A percentile compares a stretch with the other conserved stretches of the same genome.
Evolutionary conservation across 2,329 filamentous ascomycete species (phyloP).

Genomic region (Xenosphaeropsis pyriputrescens): DNA sequence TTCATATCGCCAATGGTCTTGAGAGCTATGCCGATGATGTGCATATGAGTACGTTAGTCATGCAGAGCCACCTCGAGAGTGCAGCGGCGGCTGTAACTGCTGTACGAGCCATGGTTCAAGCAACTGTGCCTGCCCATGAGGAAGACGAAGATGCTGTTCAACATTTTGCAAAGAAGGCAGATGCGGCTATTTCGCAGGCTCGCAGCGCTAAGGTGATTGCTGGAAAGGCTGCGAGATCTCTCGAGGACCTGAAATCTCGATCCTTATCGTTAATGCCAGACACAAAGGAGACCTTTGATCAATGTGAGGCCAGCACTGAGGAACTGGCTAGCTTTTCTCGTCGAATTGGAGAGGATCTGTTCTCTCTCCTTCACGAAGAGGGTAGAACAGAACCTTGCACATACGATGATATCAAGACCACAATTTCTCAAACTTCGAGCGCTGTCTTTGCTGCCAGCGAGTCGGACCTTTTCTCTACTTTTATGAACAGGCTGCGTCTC

Average conservation of each 20-base stretch:
- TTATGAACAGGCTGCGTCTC: conserved; percentile 50
- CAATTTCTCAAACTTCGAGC: conserved; percentile 41
- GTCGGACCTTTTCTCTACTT: conserved; percentile 54
- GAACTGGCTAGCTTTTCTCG: conserved; percentile 53
- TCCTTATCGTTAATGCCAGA: conserved; percentile 60
- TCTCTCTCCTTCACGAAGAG: conserved; percentile 55
- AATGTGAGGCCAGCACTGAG: conserved; percentile 47
- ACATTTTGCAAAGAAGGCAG: conserved; percentile 56
- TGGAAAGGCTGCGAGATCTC: conserved; percentile 59
- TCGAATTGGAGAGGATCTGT: conserved; percentile 48
- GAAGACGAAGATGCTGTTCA: conserved; percentile 55
- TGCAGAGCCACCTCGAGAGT: conserved; percentile 73
- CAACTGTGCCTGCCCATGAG: conserved; percentile 36
- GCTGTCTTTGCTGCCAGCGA: conserved; percentile 39
- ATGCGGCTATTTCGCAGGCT: conserved; percentile 58
- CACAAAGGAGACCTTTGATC: conserved; percentile 53
- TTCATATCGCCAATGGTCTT: conserved; percentile 56
- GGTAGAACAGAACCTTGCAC: conserved; percentile 53
- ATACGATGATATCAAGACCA: conserved; percentile 48
- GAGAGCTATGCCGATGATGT: conserved; percentile 66
- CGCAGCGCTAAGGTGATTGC: conserved; percentile 74
- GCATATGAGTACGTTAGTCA: conserved; percentile 60
- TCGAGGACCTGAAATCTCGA: conserved; percentile 64
- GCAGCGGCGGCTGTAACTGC: conserved; percentile 53
- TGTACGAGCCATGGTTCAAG: conserved; percentile 50